Base-by-base conservation (phyloP, 2,329 filamentous ascomycete species). In the Sarocladiaceae sp. region DNA sequence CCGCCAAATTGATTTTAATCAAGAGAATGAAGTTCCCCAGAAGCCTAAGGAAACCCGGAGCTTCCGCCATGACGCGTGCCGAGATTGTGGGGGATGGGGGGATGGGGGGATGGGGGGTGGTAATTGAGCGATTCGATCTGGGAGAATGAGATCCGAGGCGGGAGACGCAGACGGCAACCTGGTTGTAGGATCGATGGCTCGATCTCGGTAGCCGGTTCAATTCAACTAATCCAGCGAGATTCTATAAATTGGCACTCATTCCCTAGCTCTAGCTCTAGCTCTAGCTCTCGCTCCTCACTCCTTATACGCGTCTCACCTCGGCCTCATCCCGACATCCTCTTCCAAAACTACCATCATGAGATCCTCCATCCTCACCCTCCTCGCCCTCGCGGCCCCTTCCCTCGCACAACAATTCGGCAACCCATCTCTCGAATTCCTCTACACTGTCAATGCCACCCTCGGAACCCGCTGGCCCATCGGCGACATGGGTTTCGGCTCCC, bases 341-440 rank as follows among this genome's bases (percentile, higher is more conserved):
- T 9, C 26, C 7, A 7, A 7, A 29, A 29, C 37, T 3, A 15
- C 20, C 40, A 43, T 18, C 13, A 43, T 43, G 40, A 43, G 33
- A 24, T 3, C 29, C 26, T 33, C 26, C 6, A 20, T 20, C 46
- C 32, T 26, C 49, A 53, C 39, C 45, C 47, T 35, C 45, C 27
- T 24, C 40, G 16, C 29, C 4, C 12, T 33, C 27, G 16, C 24
- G 23, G 12, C 27, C 13, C 40, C 29, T 11, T 9, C 40, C 5
- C 26, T 33, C 16, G 16, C 26, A 11, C 40, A 43, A 33, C 16
- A 43, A 23, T 33, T 33, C 40, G 26, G 26, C 40, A 13, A 9
- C 4, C 40, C 40, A 3, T 32, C 44, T n/a, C 16, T 55, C 19
- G 40, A 35, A 37, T 19, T 45, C 15, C 50, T 48, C 42, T 53